These are phyloP conservation scores for Aureobasidium sp. DNA, from an alignment of 2,329 filamentous ascomycete genomes.

Conservation along the genomic window DNA sequence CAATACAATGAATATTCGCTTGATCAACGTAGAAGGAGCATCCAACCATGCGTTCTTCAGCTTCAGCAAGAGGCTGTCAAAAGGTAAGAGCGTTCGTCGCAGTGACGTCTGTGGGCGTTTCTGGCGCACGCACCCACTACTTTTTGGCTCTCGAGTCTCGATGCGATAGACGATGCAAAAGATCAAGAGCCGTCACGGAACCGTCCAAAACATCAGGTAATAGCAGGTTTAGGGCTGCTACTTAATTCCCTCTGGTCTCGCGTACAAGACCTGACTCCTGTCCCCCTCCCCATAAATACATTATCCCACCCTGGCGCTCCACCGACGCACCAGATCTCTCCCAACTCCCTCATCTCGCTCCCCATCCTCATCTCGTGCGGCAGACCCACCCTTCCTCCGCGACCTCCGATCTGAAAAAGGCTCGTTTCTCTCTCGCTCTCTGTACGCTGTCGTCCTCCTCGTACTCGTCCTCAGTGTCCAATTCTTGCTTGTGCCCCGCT, in stretches of 20 bases:
- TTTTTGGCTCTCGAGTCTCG: background rate
- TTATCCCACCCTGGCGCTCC: conserved; percentile 18
- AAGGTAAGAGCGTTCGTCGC: background rate
- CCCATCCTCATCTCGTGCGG: conserved; percentile 15
- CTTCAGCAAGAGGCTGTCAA: background rate
- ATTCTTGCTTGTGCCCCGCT: conserved; percentile 20
- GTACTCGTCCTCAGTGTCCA: conserved; percentile 22
- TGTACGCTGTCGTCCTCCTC: conserved; percentile 21
- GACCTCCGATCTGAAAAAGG: conserved; percentile 22
- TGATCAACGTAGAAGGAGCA: background rate
- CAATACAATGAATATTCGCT: background rate
- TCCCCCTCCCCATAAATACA: background rate
- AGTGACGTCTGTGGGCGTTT: background rate
- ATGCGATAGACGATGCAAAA: background rate
- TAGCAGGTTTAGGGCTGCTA: background rate
- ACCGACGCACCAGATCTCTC: conserved; percentile 17
- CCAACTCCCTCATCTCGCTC: conserved; percentile 18
- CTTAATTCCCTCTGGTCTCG: conserved; percentile 2
- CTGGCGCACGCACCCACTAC: background rate
- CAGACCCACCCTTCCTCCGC: conserved; percentile 23
- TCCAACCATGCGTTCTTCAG: background rate
- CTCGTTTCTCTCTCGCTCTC: conserved; percentile 18
- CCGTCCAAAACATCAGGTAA: background rate
- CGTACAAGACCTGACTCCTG: background rate
- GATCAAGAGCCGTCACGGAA: background rate